These are phyloP conservation scores for Hypoxylon crocopeplum DNA, from an alignment of 495 filamentous ascomycete genomes.

Conservation along the genomic window DNA sequence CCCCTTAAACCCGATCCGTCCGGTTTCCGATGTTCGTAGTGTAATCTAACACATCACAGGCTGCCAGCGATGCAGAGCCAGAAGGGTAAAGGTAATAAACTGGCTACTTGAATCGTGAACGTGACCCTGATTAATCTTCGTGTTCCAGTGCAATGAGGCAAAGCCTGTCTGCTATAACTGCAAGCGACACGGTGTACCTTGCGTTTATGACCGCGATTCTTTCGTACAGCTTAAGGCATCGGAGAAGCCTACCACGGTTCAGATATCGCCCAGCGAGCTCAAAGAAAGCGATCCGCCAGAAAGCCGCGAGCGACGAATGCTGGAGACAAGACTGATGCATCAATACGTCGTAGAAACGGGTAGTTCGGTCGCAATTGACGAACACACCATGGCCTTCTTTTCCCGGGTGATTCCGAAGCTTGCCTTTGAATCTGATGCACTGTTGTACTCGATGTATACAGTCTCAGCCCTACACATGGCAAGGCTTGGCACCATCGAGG, in stretches of 20 bases:
- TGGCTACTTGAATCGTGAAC: neutral
- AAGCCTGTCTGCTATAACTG: slow-evolving; percentile 50
- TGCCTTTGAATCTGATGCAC: slow-evolving; percentile 43
- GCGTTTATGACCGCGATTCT: slow-evolving; percentile 38
- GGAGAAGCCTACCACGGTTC: neutral
- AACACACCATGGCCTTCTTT: slow-evolving; percentile 11
- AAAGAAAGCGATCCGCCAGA: slow-evolving; percentile 37
- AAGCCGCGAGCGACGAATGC: slow-evolving; percentile 40
- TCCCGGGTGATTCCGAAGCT: slow-evolving; percentile 33
- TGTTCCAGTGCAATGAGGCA: slow-evolving; percentile 48
- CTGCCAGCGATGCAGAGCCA: slow-evolving; percentile 46
- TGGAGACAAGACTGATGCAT: slow-evolving; percentile 46
- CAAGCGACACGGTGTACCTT: slow-evolving; percentile 43
- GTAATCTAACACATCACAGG: slow-evolving; percentile 30
- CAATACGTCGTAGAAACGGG: slow-evolving; percentile 42
- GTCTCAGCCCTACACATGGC: slow-evolving; percentile 44
- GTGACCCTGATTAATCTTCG: neutral
- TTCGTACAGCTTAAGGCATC: neutral
- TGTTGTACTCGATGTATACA: slow-evolving; percentile 46
- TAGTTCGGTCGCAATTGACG: slow-evolving; percentile 20
- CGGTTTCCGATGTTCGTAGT: neutral
- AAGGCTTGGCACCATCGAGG: slow-evolving; percentile 19
- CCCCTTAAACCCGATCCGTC: neutral
- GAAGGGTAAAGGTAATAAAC: slow-evolving; percentile 46
- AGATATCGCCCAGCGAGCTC: neutral